Conservation (phyloP, 208 protist genomes). For the Acanthamoeba sp. region DNA sequence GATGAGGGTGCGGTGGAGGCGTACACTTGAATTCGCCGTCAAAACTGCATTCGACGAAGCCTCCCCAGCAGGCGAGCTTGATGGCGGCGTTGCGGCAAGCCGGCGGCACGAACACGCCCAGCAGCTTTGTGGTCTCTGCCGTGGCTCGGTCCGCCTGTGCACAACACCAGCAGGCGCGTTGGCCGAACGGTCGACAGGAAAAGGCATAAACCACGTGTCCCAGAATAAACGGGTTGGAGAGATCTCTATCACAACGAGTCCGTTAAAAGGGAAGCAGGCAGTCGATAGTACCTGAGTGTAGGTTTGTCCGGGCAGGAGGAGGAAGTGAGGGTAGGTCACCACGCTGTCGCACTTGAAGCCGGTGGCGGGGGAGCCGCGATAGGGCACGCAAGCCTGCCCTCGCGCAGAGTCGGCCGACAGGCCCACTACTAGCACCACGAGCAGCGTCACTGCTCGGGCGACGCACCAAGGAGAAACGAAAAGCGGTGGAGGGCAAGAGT, state of each 20-base stretch:
- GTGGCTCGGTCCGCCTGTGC: conserved; percentile 17
- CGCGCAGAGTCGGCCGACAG: not conserved
- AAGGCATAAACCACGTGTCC: no score
- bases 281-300: not conserved
- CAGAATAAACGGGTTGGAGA: no score
- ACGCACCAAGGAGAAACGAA: no score
- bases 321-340: conserved; percentile 30
- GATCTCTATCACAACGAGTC: not conserved
- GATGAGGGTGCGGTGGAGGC: not conserved
- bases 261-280: not conserved
- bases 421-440: no score
- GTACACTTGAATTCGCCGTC: no score
- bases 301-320: not conserved
- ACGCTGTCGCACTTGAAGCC: conserved; percentile 20
- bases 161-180: no score
- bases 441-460: no score
- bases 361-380: conserved; percentile 17
- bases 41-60: not conserved
- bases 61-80: conserved; percentile 1
- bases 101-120: conserved; percentile 45
- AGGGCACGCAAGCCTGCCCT: conserved; percentile 31
- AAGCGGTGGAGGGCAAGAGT: no score
- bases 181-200: no score
- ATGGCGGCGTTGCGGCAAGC: not conserved
- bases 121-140: conserved; percentile 5